phyloP scores from a whole-genome alignment of 2,329 filamentous ascomycete species.

The Pyrenochaeta sp. region DNA sequence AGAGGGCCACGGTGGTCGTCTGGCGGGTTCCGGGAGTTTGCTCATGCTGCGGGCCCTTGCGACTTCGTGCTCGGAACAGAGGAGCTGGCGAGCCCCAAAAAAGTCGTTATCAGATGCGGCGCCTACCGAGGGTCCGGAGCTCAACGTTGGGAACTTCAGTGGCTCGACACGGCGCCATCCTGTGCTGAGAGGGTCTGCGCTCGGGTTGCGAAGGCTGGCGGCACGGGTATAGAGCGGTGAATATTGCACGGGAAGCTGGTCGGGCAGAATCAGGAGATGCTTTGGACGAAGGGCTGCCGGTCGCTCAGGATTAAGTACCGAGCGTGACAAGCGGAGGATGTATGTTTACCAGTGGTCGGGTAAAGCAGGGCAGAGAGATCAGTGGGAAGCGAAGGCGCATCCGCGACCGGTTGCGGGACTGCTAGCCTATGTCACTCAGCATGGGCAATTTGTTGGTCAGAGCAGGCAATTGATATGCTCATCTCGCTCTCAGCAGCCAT shows the following conservation, averaged over 20 bases:
- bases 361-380: constrained; percentile 10
- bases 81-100: not conserved
- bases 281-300: not conserved
- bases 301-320: not conserved
- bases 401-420: constrained; percentile 4
- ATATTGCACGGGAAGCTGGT: not conserved
- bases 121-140: constrained; percentile 7
- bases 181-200: constrained; percentile 9
- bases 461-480: constrained; percentile 13
- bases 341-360: constrained; percentile 6
- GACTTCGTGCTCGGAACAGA: not conserved
- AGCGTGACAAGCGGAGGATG: not conserved
- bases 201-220: not conserved
- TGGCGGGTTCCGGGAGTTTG: constrained; percentile 1
- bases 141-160: constrained; percentile 4
- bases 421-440: constrained; percentile 10
- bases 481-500: constrained; percentile 7
- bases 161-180: constrained; percentile 6
- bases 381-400: constrained; percentile 6
- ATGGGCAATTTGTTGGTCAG: not conserved
- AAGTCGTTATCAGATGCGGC: constrained; percentile 20
- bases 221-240: not conserved
- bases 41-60: not conserved
- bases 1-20: not conserved
- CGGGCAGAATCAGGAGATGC: constrained; percentile 1